Percentiles rank a stretch among this genome's conserved stretches.
These are phyloP conservation scores for Gnomoniopsis sp. DNA, from an alignment of 2,329 filamentous ascomycete species.

Conservation along the genomic window DNA sequence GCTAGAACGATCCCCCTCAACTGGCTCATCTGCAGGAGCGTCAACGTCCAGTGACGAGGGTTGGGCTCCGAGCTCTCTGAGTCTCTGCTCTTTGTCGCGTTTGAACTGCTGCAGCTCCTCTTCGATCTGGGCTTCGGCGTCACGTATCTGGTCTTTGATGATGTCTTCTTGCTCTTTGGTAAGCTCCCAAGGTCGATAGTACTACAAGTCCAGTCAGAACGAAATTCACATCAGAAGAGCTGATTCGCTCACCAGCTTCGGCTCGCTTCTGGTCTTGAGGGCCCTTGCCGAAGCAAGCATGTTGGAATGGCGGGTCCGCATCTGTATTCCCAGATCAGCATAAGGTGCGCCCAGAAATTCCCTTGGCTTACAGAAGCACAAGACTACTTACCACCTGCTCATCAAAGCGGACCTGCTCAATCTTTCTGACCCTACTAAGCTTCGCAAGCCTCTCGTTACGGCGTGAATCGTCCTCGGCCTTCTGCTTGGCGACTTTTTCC, in stretches of 20 bases:
- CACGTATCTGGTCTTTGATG: constrained; percentile 68
- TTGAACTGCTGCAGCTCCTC: constrained; percentile 64
- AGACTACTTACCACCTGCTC: constrained; percentile 64
- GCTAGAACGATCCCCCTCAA: constrained; percentile 35
- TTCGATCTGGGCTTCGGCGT: constrained; percentile 60
- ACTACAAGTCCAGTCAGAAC: constrained; percentile 46
- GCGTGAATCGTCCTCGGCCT: constrained; percentile 65
- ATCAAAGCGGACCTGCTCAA: constrained; percentile 73
- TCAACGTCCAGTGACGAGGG: constrained; percentile 27
- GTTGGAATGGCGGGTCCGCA: constrained; percentile 71
- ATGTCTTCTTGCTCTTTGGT: constrained; percentile 64
- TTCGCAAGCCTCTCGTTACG: constrained; percentile 63
- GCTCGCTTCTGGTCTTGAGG: constrained; percentile 67
- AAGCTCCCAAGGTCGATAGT: constrained; percentile 81
- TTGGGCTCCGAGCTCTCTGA: constrained; percentile 32
- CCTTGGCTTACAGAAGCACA: background rate
- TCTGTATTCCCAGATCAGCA: constrained; percentile 42
- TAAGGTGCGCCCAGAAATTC: constrained; percentile 19
- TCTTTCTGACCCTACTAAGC: constrained; percentile 56
- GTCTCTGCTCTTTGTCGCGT: constrained; percentile 39
- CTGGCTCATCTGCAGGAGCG: constrained; percentile 42
- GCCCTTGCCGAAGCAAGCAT: constrained; percentile 69
- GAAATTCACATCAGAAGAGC: background rate
- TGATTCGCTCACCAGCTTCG: constrained; percentile 64
- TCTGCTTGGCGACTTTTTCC: constrained; percentile 70